phyloP scores from a whole-genome alignment of 176 grass and related monocot genomes.

The Zea mays region Zm-B73-REFERENCE-NAM-5.0 NC_050100.1:211335501-211336000 shows the following conservation, averaged over 20 bases:
- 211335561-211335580: constrained; percentile 88
- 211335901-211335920: background rate
- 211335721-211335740: constrained; percentile 60
- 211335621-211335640: constrained; percentile 74
- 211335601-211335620: constrained; percentile 67
- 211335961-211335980: background rate
- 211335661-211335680: constrained; percentile 61
- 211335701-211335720: constrained; percentile 85
- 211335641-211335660: constrained; percentile 89
- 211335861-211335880: background rate
- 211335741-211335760: constrained; percentile 98
- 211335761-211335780: constrained; percentile 88
- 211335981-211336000: background rate
- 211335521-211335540: background rate
- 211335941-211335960: background rate
- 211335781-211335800: constrained; percentile 81
- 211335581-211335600: constrained; percentile 81
- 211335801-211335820: constrained; percentile 77
- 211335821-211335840: constrained; percentile 66
- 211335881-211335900: background rate
- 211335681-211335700: constrained; percentile 72
- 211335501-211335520: background rate
- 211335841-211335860: background rate
- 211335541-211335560: constrained; percentile 80
- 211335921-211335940: background rate